These are phyloP conservation scores for Plasmodium billcollinsi DNA, from an alignment of 169 alveolate genomes.

Conservation along the genomic window DNA sequence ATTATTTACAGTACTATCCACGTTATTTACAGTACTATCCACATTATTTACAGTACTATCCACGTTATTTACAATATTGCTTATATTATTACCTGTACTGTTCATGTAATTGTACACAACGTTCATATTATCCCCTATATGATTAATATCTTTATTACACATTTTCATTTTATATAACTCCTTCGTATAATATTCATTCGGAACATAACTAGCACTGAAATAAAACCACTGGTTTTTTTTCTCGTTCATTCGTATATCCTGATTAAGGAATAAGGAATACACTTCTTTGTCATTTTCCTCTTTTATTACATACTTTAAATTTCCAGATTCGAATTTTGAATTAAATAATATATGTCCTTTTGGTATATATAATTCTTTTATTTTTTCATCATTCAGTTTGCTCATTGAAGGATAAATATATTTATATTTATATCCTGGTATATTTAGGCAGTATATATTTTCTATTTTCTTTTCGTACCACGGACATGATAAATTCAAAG, in stretches of 20 bases:
- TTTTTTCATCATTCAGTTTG: slow-evolving; percentile 2
- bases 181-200: slow-evolving; percentile 26
- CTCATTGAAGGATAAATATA: slow-evolving; percentile 19
- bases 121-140: too few species aligned
- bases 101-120: too few species aligned
- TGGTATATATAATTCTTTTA: slow-evolving; percentile 5
- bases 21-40: too few species aligned
- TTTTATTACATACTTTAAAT: slow-evolving; percentile 43
- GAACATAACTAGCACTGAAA: slow-evolving; percentile 72
- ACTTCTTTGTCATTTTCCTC: slow-evolving; percentile 33
- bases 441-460: slow-evolving; percentile 10
- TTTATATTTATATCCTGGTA: slow-evolving; percentile 45
- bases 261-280: slow-evolving; percentile 38
- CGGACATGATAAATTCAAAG: neutral
- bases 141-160: too few species aligned
- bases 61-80: too few species aligned
- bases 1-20: too few species aligned
- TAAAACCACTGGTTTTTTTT: slow-evolving; percentile 75
- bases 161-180: slow-evolving; percentile 19
- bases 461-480: slow-evolving; percentile 11
- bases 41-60: too few species aligned
- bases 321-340: slow-evolving; percentile 61
- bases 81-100: too few species aligned
- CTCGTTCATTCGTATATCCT: slow-evolving; percentile 38
- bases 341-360: slow-evolving; percentile 13